Percentiles rank a stretch among this genome's conserved stretches.
These are phyloP conservation scores for Blastobotrys aristatus DNA, from an alignment of 1,139 yeast genomes.

Conservation along the genomic window DNA sequence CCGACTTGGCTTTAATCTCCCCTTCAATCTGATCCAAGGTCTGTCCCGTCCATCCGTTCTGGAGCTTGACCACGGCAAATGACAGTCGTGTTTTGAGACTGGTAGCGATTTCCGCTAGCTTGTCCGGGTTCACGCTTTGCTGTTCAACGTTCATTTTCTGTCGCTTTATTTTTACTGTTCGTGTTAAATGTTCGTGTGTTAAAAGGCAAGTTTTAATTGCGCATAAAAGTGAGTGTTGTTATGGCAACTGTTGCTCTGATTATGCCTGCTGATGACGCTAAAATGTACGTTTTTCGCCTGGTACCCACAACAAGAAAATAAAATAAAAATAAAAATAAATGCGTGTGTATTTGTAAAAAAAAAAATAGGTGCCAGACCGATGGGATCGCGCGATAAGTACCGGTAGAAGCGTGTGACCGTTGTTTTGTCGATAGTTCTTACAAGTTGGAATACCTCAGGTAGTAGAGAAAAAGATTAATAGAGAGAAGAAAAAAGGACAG, in stretches of 20 bases:
- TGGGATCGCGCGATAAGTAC: no score
- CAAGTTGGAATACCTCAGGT: no score
- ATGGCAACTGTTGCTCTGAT: not conserved
- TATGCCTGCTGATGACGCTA: not conserved
- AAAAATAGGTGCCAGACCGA: no score
- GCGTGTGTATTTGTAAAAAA: no score
- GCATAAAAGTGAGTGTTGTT: not conserved
- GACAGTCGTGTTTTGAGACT: constrained; percentile 43
- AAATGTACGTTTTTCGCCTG: not conserved
- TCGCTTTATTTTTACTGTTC: no score
- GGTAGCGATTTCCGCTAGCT: constrained; percentile 39
- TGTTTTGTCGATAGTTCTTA: no score
- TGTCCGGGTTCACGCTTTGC: constrained; percentile 9
- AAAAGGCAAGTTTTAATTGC: not conserved
- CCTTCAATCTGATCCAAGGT: constrained; percentile 23
- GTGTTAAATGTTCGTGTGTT: not conserved
- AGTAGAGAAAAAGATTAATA: no score
- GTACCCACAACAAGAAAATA: no score
- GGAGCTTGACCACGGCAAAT: constrained; percentile 44
- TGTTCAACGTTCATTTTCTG: not conserved
- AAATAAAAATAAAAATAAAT: no score
- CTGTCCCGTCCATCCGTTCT: constrained; percentile 33
- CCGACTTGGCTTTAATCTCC: not conserved
- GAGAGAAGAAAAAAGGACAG: no score
- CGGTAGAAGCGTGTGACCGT: no score